Conservation (phyloP, 495 filamentous ascomycete genomes). For the Penicillium robsamsonii region DNA sequence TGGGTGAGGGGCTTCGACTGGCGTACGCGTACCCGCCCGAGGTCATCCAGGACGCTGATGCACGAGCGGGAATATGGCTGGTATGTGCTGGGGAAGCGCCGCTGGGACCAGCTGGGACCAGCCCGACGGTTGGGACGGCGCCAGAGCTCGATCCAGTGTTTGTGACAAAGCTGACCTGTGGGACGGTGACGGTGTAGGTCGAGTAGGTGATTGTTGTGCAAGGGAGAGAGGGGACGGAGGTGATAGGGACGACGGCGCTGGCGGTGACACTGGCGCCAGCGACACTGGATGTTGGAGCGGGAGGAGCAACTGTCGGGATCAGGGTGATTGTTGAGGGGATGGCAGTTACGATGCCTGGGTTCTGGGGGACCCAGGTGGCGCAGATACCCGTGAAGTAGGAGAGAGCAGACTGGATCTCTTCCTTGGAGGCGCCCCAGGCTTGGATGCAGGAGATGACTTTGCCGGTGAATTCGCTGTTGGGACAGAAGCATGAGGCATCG, state of each 20-base stretch:
- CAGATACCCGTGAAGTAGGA: constrained; percentile 92
- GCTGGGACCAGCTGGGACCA: constrained; percentile 25
- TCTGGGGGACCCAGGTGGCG: constrained; percentile 65
- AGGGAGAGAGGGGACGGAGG: constrained; percentile 37
- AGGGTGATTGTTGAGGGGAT: constrained; percentile 63
- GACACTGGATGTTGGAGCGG: constrained; percentile 24
- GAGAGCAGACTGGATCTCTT: constrained; percentile 67
- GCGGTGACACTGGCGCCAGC: constrained; percentile 14
- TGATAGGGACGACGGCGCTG: constrained; percentile 34
- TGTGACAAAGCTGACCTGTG: constrained; percentile 72
- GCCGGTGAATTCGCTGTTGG: constrained; percentile 67
- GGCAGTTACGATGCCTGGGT: constrained; percentile 82
- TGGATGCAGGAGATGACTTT: constrained; percentile 80
- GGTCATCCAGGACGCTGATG: constrained; percentile 14
- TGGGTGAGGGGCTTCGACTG: constrained; percentile 14
- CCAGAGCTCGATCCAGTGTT: constrained; percentile 44
- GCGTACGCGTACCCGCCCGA: constrained; percentile 8
- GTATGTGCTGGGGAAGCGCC: constrained; percentile 22
- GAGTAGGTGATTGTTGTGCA: constrained; percentile 63
- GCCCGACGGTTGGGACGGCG: constrained; percentile 47
- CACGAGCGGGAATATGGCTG: constrained; percentile 22
- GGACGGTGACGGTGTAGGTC: constrained; percentile 66
- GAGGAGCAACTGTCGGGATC: constrained; percentile 36
- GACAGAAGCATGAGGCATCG: constrained; percentile 84
- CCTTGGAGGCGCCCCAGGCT: constrained; percentile 65